Percentiles rank a stretch among this genome's conserved stretches.
Evolutionary conservation across 768 basidiomycete genomes (phyloP).

Genomic region (Lepiota venenata): DNA sequence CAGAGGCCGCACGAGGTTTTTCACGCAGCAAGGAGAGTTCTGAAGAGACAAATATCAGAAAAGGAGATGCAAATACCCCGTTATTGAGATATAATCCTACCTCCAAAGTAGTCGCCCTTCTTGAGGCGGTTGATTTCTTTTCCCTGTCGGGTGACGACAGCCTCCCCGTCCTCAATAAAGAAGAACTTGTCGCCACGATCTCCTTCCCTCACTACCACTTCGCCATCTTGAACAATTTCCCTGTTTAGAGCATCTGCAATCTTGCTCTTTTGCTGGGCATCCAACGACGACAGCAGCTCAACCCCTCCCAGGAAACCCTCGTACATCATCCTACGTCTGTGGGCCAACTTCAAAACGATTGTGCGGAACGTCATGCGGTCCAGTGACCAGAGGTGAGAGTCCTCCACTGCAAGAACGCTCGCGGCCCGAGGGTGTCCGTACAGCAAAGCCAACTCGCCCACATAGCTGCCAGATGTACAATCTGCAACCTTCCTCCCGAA

Average conservation of each 20-base stretch:
- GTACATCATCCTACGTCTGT: conserved; percentile 91
- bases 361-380: conserved; percentile 98
- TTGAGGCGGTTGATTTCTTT: conserved; percentile 71
- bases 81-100: conserved; percentile 38
- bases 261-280: conserved; percentile 89
- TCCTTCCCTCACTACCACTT: conserved; percentile 87
- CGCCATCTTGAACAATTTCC: conserved; percentile 75
- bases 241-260: conserved; percentile 95
- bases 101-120: conserved; percentile 98
- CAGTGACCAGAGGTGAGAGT: conserved; percentile 88
- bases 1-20: conserved; percentile 94
- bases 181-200: conserved; percentile 98
- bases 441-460: conserved; percentile 97
- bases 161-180: conserved; percentile 85
- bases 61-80: conserved; percentile 2
- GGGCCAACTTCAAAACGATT: conserved; percentile 91
- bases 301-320: conserved; percentile 95
- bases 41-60: conserved; percentile 27
- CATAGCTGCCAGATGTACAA: conserved; percentile 81
- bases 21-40: conserved; percentile 88
- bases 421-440: conserved; percentile 96
- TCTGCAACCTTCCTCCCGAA: conserved; percentile 83
- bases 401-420: conserved; percentile 81
- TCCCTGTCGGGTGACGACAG: conserved; percentile 67
- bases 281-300: conserved; percentile 80